Evolutionary conservation across 306 rosid species (phyloP), one percentile per base, ranked within the genome.

Genomic region (Cucumis hystrix): DNA sequence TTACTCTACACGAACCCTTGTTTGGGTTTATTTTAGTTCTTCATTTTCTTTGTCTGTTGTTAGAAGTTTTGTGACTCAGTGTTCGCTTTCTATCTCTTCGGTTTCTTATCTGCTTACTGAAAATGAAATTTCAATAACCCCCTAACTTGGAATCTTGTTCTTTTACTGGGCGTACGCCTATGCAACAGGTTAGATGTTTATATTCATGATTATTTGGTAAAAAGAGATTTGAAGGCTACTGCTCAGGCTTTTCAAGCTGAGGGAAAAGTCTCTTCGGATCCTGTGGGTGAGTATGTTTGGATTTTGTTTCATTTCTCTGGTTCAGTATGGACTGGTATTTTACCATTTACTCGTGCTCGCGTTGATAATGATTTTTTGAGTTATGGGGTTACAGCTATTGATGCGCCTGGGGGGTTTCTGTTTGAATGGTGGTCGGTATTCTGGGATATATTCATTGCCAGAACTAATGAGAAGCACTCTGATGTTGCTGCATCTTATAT

Each of bases 351-450:
- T 43, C 30, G 30, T 28, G 30, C 2, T 23, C 25, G 62, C 5
- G 37, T 82, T 79, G 43, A 78, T 52, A 72, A 20, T 67, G 74
- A 41, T 43, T 78, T 47, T 76, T 77, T 33, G 58, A n/a, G 76
- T 72, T 30, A 28, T 86, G 87, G 78, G 66, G 64, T 83, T 87
- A 63, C 91, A 96, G 99, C 99, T 58, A 96, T 96, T 83, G 99
- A 96, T 88, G 99, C 99, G 8, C 99, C 99, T 0, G 98, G 99
- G 72, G 99, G 99, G 66, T 96, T 96, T 84, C 88, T 96, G 72
- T 96, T 96, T 10, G 99, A 96, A 81, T 95, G 99, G 99, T 95
- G 99, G 99, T 95, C 99, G 10, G 97, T 95, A 84, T 95, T 95
- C 91, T 95, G 99, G 99, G 99, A 96, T 82, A 96, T 96, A 70